Evolutionary conservation across 2,329 filamentous ascomycete genomes (phyloP).

Genomic region (Cladosporium sp.): DNA sequence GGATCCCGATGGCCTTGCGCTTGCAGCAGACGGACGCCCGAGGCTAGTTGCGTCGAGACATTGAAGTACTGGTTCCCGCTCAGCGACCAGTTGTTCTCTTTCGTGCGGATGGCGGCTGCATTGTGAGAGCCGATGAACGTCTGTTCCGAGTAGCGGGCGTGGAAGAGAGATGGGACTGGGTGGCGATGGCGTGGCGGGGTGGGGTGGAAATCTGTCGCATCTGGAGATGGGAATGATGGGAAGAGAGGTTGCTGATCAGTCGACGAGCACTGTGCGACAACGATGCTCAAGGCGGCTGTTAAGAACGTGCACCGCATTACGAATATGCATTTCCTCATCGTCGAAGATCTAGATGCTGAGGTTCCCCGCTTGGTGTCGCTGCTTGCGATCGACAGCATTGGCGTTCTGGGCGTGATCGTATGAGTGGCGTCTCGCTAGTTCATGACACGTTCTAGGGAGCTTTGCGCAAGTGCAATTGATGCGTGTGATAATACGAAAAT

Average conservation of each 20-base stretch:
- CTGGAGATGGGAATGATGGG: neutral
- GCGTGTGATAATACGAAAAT: conserved; percentile 5
- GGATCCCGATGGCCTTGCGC: conserved; percentile 61
- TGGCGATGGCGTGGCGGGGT: conserved; percentile 24
- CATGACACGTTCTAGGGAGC: neutral
- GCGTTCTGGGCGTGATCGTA: neutral
- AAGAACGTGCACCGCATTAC: neutral
- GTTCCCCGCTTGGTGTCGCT: neutral
- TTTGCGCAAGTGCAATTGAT: neutral
- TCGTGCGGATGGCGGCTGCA: conserved; percentile 56
- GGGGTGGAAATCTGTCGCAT: conserved; percentile 20
- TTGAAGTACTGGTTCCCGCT: conserved; percentile 55
- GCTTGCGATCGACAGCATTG: neutral
- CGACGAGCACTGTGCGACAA: neutral
- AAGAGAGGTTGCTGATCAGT: neutral
- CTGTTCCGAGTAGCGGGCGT: conserved; percentile 58
- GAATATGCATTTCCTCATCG: neutral
- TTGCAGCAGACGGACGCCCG: conserved; percentile 65
- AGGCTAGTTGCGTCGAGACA: conserved; percentile 58
- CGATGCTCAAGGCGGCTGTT: neutral
- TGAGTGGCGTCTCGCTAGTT: neutral
- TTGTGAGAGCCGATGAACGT: conserved; percentile 66
- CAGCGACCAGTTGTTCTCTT: conserved; percentile 34
- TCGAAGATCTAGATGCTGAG: neutral
- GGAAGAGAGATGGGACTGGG: conserved; percentile 50